A percentile compares a stretch with the other conserved stretches of the same genome.
These are phyloP conservation scores for Microcera coccophila DNA, from an alignment of 2,329 filamentous ascomycete genomes.

Conservation along the genomic window DNA sequence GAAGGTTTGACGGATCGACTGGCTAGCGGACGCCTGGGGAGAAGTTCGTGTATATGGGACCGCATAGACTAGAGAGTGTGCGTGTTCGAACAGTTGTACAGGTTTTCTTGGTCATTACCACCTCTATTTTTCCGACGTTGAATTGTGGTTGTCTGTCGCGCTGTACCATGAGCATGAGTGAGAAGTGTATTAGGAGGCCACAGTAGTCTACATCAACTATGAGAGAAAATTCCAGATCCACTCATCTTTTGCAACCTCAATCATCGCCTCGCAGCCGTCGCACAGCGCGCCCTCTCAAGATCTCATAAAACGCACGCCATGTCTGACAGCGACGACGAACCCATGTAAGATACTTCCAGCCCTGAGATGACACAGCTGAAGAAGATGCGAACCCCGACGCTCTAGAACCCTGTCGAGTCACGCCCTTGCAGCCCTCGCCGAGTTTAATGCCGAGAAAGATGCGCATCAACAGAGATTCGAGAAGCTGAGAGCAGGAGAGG, in stretches of 20 bases:
- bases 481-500: constrained; percentile 50
- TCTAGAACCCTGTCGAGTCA: constrained; percentile 57
- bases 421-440: constrained; percentile 64
- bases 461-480: constrained; percentile 63
- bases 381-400: too few species aligned
- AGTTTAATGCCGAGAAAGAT: constrained; percentile 72
- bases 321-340: constrained; percentile 43
- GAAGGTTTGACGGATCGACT: not conserved
- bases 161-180: too few species aligned
- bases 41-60: constrained; percentile 31
- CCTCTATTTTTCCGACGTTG: not conserved
- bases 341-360: constrained; percentile 46
- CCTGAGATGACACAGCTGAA: too few species aligned
- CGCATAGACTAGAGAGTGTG: constrained; percentile 25
- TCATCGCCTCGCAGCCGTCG: not conserved
- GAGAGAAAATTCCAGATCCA: not conserved
- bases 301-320: constrained; percentile 12
- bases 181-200: too few species aligned
- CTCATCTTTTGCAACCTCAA: too few species aligned
- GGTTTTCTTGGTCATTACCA: constrained; percentile 16
- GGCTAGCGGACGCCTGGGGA: constrained; percentile 11
- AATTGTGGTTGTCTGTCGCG: too few species aligned
- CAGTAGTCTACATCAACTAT: too few species aligned
- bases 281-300: not conserved
- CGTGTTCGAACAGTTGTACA: constrained; percentile 30